Conservation (phyloP, 768 basidiomycete genomes). For the Suillus clintonianus region DNA sequence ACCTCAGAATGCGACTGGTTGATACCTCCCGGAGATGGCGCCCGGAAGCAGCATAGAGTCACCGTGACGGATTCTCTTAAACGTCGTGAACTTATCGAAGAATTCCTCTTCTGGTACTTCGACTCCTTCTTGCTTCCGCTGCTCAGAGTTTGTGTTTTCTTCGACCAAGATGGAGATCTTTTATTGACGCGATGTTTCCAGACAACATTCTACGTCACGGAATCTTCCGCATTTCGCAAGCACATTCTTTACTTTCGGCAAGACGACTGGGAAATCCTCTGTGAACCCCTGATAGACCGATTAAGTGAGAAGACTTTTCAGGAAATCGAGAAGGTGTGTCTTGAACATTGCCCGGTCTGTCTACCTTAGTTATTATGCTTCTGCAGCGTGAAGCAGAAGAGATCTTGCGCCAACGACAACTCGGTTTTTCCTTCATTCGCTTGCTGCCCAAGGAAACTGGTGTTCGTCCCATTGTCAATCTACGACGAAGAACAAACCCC, state of each 20-base stretch:
- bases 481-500: slow-evolving; percentile 52
- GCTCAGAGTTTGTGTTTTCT: slow-evolving; percentile 57
- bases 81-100: slow-evolving; percentile 83
- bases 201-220: slow-evolving; percentile 94
- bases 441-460: slow-evolving; percentile 94
- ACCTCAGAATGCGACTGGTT: slow-evolving; percentile 83
- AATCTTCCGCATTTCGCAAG: slow-evolving; percentile 84
- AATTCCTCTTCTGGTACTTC: slow-evolving; percentile 94
- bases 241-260: slow-evolving; percentile 90
- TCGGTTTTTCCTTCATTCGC: slow-evolving; percentile 86
- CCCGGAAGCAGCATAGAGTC: slow-evolving; percentile 46
- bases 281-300: slow-evolving; percentile 75
- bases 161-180: neutral
- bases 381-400: slow-evolving; percentile 65
- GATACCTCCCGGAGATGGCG: slow-evolving; percentile 42
- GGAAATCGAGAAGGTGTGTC: slow-evolving; percentile 64
- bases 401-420: slow-evolving; percentile 64
- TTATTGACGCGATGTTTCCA: slow-evolving; percentile 29
- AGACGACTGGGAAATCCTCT: slow-evolving; percentile 89
- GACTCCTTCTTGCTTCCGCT: slow-evolving; percentile 81
- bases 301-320: slow-evolving; percentile 72
- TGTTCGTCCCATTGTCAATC: slow-evolving; percentile 92
- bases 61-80: slow-evolving; percentile 71
- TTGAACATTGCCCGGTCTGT: neutral
- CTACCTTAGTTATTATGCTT: slow-evolving; percentile 1